Percentiles rank a stretch among this genome's conserved stretches.
Conservation (phyloP, 2,329 filamentous ascomycete genomes). For the Trichoderma aggressivum region DNA sequence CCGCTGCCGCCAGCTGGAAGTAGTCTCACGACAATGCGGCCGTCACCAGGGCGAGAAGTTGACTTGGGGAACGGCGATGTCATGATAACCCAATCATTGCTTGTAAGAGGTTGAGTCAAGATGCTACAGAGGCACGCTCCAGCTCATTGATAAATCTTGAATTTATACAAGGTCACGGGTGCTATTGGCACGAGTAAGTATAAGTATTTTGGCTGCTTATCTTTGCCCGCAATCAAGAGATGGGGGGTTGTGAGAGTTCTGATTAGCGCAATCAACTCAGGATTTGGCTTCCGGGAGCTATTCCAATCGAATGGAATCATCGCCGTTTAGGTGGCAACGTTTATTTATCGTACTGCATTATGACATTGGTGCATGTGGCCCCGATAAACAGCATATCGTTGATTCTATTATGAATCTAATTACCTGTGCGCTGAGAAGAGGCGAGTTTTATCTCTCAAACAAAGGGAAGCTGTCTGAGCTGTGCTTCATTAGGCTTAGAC, state of each 20-base stretch:
- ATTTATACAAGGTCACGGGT: background rate
- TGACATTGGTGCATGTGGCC: background rate
- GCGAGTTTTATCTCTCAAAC: background rate
- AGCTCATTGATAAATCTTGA: background rate
- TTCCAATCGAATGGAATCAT: background rate
- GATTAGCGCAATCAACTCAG: background rate
- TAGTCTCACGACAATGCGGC: constrained; percentile 68
- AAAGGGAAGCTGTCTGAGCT: background rate
- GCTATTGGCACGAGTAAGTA: background rate
- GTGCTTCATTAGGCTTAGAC: background rate
- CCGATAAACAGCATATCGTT: background rate
- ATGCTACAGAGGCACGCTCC: background rate
- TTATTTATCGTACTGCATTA: background rate
- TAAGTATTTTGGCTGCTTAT: background rate
- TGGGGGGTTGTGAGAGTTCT: background rate
- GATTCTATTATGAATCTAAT: background rate
- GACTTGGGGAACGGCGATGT: constrained; percentile 70
- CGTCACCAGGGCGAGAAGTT: constrained; percentile 71
- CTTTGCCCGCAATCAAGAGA: background rate
- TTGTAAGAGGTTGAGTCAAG: background rate
- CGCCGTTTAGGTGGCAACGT: background rate
- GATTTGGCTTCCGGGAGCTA: background rate
- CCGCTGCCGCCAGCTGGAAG: constrained; percentile 69
- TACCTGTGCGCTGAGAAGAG: background rate
- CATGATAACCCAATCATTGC: constrained; percentile 22